Evolutionary conservation across 2,329 filamentous ascomycete genomes (phyloP), one percentile per base, ranked within the genome.

Genomic region (Dryadomyces sulphureus): DNA sequence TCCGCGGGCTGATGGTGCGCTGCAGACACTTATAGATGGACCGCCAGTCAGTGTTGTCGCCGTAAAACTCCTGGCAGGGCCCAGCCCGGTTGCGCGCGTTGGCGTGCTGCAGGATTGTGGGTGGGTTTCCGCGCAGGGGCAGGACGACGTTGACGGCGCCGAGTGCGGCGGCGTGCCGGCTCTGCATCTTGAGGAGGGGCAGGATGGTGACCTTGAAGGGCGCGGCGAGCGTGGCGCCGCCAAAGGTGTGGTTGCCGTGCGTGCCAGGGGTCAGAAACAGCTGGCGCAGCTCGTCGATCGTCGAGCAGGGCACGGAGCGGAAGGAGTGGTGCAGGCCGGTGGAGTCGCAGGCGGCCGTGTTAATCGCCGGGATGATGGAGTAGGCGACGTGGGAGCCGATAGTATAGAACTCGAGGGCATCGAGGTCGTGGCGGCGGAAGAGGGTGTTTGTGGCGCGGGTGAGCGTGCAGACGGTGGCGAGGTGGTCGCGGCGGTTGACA

Each of bases 171-270:
- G 81, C 81, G 54, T 85, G 80, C 38, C 73, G 69, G 49, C 79
- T 84, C 54, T 82, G 70, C 12, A 77, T 73, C 54, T 80, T 72
- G 34, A 83, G 69, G 17, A 76, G 69, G 6, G 73, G 69, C 51
- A 84, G 75, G 22, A 83, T 74, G 54, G 78, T 73, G 2, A 81
- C 75, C 57, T 85, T 85, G 65, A 80, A 85, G 3, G 82, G 81
- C 19, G 81, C 72, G 16, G 76, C 75, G 43, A 86, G 70, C 43
- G 75, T 77, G 11, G 78, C 75, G 20, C 82, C 82, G 16, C 81
- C 81, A 57, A 84, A 86, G 32, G 74, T 67, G 9, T 12, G 11
- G 43, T 53, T 53, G 41, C 48, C 50, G 17, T 7, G 20, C 22
- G 41, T 45, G 40, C 27, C 24, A 1, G 72, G 66, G 49, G 77